Evolutionary conservation across 306 rosid genomes (phyloP).

Genomic region (Canavalia gladiata): DNA sequence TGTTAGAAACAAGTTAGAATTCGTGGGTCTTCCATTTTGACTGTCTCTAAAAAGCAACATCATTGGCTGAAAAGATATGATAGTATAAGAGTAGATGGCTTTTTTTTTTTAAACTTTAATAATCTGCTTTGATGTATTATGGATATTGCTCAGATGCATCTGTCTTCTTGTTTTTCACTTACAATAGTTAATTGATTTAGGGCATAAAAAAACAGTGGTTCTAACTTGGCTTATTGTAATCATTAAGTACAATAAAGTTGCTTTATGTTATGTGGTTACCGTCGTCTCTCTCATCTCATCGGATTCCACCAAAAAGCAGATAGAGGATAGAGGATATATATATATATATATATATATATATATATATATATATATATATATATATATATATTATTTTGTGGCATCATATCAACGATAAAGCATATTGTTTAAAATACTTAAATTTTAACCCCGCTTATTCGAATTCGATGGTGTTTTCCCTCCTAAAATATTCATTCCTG

Average conservation of each 20-base stretch:
- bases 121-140: conserved; percentile 33
- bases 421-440: not conserved
- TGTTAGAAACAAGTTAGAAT: conserved; percentile 48
- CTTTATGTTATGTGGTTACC: conserved; percentile 63
- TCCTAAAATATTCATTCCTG: not conserved
- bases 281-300: conserved; percentile 36
- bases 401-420: not conserved
- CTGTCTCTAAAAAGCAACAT: conserved; percentile 50
- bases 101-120: conserved; percentile 24
- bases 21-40: conserved; percentile 36
- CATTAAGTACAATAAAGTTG: conserved; percentile 59
- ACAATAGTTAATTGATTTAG: conserved; percentile 42
- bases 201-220: conserved; percentile 47
- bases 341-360: too few relatives aligned
- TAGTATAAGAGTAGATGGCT: conserved; percentile 48
- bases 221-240: conserved; percentile 52
- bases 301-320: conserved; percentile 47
- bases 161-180: conserved; percentile 43
- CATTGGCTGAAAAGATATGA: conserved; percentile 53
- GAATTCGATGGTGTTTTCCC: not conserved
- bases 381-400: not conserved
- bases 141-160: conserved; percentile 29
- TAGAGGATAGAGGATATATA: not conserved
- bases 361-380: too few relatives aligned
- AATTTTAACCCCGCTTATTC: conserved; percentile 18